Percentiles rank a stretch among this genome's conserved stretches.
Conservation (phyloP, 129 eudicot species). For the Deinandra increscens region DNA sequence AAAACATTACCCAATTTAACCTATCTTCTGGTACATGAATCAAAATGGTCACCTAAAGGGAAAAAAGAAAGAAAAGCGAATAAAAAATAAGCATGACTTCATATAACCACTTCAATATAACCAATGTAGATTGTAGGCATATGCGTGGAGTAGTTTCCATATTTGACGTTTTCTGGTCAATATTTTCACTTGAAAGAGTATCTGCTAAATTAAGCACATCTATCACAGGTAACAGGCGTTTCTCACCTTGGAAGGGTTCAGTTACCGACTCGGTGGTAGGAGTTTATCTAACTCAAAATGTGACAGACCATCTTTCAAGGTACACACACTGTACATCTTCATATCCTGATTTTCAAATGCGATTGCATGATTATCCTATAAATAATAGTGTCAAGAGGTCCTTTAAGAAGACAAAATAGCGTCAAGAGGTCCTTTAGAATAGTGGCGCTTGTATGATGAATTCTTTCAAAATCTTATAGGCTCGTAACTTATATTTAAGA, state of each 20-base stretch:
- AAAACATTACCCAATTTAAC: background rate
- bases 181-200: conserved; percentile 4
- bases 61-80: conserved; percentile 1
- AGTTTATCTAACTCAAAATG: conserved; percentile 76
- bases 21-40: background rate
- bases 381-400: no score
- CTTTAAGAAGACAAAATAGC: background rate
- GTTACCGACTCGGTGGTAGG: conserved; percentile 74
- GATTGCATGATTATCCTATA: conserved; percentile 6
- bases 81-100: background rate
- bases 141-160: conserved; percentile 2
- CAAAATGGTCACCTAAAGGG: background rate
- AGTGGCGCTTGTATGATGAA: background rate
- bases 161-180: conserved; percentile 1
- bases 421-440: background rate
- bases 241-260: conserved; percentile 78
- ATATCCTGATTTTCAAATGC: background rate
- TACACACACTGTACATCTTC: conserved; percentile 20
- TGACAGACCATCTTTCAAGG: conserved; percentile 67
- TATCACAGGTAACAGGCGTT: conserved; percentile 55
- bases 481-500: background rate
- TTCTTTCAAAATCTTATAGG: background rate
- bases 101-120: conserved; percentile 10
- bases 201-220: conserved; percentile 4
- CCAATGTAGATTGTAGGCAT: background rate